Base-by-base conservation (phyloP, 768 basidiomycete genomes). In the Collybiopsis luxurians region DNA sequence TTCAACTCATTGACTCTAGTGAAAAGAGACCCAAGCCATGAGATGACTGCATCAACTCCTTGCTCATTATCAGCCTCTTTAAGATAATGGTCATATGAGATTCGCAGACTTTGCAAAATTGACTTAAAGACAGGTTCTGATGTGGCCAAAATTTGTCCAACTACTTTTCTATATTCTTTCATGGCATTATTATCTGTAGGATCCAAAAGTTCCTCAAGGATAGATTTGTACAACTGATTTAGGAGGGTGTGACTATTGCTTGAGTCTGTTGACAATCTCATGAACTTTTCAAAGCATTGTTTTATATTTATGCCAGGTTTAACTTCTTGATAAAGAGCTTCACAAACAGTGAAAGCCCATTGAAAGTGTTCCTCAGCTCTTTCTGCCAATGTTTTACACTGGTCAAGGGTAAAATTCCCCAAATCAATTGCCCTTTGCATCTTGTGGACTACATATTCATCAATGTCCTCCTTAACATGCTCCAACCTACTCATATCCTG, bases 21-120 rank as follows among this genome's bases (percentile, higher is more conserved):
- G 15, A 51, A 39, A 24, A 51, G 50, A 11, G 50, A 51, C 17
- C 50, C 50, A n/a, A 51, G 50, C 13, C 31, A 51, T 24, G 31
- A 34, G 31, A 34, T 34, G 6, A 34, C 31, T 34, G 13, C 31
- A 13, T 34, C 31, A 34, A 34, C 31, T 34, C 31, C 31, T 13
- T 34, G 31, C 5, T 34, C 31, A 34, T 34, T 34, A 13, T 34
- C 31, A 11, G 23, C 9, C 13, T 34, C 31, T 34, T 13, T 13
- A 6, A 6, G 6, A 5, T 34, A 13, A 34, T 34, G 5, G 31
- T 13, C 31, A 34, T 5, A 34, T 21, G 19, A 4, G 6, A 10
- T 17, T 42, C 17, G 40, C 5, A 42, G 40, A 6, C 19, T n/a
- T 42, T 21, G 13, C n/a, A 42, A 10, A 10, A 17, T 6, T 6